Evolutionary conservation across 192 early-diverging fungal genomes (phyloP), one percentile per base, ranked within the genome.

Genomic region (Helicostylum pulchrum): DNA sequence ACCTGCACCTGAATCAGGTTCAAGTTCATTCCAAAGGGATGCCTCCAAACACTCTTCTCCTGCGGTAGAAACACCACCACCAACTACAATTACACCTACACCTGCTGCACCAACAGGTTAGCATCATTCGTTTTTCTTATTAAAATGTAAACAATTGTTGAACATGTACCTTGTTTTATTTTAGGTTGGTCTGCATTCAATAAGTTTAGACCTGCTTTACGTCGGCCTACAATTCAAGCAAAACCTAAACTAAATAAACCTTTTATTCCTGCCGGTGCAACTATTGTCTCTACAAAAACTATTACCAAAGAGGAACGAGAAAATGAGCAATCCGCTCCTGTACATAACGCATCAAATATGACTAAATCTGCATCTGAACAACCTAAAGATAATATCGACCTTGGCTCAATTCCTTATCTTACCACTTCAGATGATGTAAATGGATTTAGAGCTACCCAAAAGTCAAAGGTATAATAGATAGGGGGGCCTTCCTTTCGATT

Each of bases 151-250:
- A 32, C 10, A 17, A 17, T 9, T 36, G 8, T 47, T 1, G 3
- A 32, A 19, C 20, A 4, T 17, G 1, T 56, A 32, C 30, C 26
- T 26, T 2, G 26, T n/a, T 65, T n/a, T 46, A n/a, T 7, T 39
- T 21, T 39, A 64, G 74, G 74, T n/a, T 76, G 74, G 74, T 62
- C 74, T 0, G 48, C 55, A 34, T 61, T 64, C 45, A 62, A 62
- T 53, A 65, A 67, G 8, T 76, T 76, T 60, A 54, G 69, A 64
- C 74, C 74, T 2, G 65, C 71, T 17, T 63, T 71, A 34, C 74
- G 84, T 49, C 80, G 80, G 56, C 75, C 78, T 12, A 62, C 70
- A 7, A 61, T 75, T 4, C 79, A 76, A 52, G 77, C 79, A 32
- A 83, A 81, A 30, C 78, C 81, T 30, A 81, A 76, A 51, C 63